Evolutionary conservation across 352 stramenopile genomes (phyloP).

Genomic region (Phytophthora melonis): DNA sequence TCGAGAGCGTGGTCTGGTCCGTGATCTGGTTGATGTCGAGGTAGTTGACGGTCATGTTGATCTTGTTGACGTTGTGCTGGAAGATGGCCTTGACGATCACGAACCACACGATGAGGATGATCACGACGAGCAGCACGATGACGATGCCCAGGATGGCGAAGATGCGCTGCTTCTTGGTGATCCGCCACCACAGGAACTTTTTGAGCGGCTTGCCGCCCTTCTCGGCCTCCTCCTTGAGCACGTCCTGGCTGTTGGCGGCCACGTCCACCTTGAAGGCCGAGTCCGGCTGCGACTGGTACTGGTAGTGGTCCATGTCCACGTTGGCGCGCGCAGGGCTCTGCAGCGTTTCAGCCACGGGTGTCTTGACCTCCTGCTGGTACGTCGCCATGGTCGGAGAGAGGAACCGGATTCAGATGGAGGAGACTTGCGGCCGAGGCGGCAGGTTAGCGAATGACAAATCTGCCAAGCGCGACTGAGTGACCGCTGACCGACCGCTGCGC

Average conservation of each 20-base stretch:
- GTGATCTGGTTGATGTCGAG: conserved; percentile 68
- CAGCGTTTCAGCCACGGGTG: conserved; percentile 35
- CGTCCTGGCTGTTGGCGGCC: conserved; percentile 26
- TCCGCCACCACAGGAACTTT: conserved; percentile 62
- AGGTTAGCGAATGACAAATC: conserved; percentile 38
- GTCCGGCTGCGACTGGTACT: conserved; percentile 38
- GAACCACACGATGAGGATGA: conserved; percentile 66
- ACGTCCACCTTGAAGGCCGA: conserved; percentile 44
- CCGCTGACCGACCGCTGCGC: not conserved
- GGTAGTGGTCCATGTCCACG: conserved; percentile 40
- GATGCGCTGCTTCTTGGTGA: conserved; percentile 68
- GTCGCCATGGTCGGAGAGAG: conserved; percentile 26
- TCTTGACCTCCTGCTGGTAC: conserved; percentile 36
- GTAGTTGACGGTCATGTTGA: conserved; percentile 70
- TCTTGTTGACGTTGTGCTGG: conserved; percentile 68
- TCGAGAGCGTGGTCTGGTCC: conserved; percentile 48
- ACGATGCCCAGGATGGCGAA: conserved; percentile 53
- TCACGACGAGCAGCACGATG: conserved; percentile 46
- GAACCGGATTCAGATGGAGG: not conserved
- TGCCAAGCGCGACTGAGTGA: not conserved
- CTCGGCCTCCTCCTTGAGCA: conserved; percentile 39
- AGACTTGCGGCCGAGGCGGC: conserved; percentile 25
- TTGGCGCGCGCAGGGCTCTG: conserved; percentile 35
- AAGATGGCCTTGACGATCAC: conserved; percentile 67
- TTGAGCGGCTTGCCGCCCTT: conserved; percentile 39